phyloP scores from a whole-genome alignment of 352 stramenopile species.

The Pythium chondricola region DNA sequence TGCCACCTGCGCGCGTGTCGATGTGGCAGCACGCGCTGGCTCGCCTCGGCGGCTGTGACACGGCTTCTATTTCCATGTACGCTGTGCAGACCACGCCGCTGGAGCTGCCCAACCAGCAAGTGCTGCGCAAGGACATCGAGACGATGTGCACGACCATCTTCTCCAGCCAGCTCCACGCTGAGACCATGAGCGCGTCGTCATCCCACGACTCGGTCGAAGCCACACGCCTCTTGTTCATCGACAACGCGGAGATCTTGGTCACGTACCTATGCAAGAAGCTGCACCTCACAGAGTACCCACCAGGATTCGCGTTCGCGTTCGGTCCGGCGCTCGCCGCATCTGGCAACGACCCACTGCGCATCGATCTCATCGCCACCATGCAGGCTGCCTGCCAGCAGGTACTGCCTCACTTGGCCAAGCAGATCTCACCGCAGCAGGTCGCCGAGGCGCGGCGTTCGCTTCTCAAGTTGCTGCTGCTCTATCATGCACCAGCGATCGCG shows the following conservation, averaged over 20 bases:
- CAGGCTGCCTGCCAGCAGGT: slow-evolving; percentile 36
- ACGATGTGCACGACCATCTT: slow-evolving; percentile 59
- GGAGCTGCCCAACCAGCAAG: slow-evolving; percentile 39
- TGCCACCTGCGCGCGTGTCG: slow-evolving; percentile 31
- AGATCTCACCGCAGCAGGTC: slow-evolving; percentile 21
- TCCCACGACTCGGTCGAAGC: slow-evolving; percentile 30
- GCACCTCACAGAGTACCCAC: slow-evolving; percentile 35
- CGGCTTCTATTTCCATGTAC: slow-evolving; percentile 49
- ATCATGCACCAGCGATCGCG: slow-evolving; percentile 58
- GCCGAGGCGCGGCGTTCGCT: slow-evolving; percentile 33
- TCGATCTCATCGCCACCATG: slow-evolving; percentile 52
- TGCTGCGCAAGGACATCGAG: slow-evolving; percentile 67
- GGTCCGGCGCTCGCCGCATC: slow-evolving; percentile 44
- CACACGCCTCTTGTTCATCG: slow-evolving; percentile 63
- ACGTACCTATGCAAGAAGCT: slow-evolving; percentile 65
- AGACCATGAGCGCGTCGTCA: slow-evolving; percentile 24
- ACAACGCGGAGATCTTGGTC: slow-evolving; percentile 65
- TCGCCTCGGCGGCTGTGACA: slow-evolving; percentile 23
- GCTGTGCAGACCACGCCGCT: slow-evolving; percentile 57
- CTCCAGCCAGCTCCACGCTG: slow-evolving; percentile 39
- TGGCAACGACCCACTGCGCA: slow-evolving; percentile 60
- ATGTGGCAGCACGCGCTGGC: slow-evolving; percentile 57
- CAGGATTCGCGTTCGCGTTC: slow-evolving; percentile 47
- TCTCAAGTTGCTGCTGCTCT: slow-evolving; percentile 70
- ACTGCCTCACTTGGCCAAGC: slow-evolving; percentile 42